These are phyloP conservation scores for Rheum nobile DNA, from an alignment of 148 eudicot genomes.

Conservation along the genomic window DNA sequence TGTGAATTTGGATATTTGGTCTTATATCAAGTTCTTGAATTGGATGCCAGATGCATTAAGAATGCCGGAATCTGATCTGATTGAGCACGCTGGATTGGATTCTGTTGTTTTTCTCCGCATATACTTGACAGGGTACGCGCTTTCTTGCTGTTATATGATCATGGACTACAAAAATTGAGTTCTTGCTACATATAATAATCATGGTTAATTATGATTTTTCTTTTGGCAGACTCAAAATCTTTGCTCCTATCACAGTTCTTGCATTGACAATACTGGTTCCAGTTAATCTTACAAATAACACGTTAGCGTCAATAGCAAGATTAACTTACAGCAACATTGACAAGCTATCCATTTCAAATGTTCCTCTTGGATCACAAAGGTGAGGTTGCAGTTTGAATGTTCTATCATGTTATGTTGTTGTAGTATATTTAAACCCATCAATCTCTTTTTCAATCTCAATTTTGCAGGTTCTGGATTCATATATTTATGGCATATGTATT, in stretches of 20 bases:
- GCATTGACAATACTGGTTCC: constrained; percentile 60
- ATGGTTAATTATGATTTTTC: not conserved
- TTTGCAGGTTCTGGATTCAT: constrained; percentile 80
- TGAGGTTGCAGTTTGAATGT: too few relatives aligned
- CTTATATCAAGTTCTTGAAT: constrained; percentile 64
- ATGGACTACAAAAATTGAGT: not conserved
- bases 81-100: constrained; percentile 95
- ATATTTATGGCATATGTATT: constrained; percentile 66
- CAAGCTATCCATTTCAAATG: constrained; percentile 82
- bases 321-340: constrained; percentile 55
- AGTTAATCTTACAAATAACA: constrained; percentile 67
- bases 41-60: constrained; percentile 96
- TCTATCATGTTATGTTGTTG: too few relatives aligned
- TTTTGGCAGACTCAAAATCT: constrained; percentile 77
- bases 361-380: constrained; percentile 63
- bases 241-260: constrained; percentile 62
- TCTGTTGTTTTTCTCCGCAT: constrained; percentile 88
- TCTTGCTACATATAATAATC: too few relatives aligned
- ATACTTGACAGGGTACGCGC: constrained; percentile 67
- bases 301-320: constrained; percentile 21
- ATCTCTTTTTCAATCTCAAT: not conserved
- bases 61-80: constrained; percentile 95
- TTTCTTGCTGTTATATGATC: not conserved
- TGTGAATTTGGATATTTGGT: constrained; percentile 69
- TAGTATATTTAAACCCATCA: not conserved